Evolutionary conservation across 2,329 filamentous ascomycete species (phyloP).

Genomic region (Neoscytalidium dimidiatum): DNA sequence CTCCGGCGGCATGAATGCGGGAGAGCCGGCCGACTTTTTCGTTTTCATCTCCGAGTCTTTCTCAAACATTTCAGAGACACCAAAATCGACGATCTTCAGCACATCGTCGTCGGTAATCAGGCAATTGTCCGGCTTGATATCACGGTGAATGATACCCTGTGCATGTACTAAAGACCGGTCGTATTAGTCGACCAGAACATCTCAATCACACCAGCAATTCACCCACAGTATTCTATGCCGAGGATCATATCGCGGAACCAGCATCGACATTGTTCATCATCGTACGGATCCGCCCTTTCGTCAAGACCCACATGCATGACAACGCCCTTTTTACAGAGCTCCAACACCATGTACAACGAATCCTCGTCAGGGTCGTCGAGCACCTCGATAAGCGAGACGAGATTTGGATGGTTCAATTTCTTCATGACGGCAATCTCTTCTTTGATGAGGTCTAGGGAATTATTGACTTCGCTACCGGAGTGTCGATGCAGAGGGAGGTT

Average conservation of each 20-base stretch:
- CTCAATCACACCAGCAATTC: not conserved
- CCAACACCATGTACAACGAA: constrained; percentile 96
- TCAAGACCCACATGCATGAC: constrained; percentile 95
- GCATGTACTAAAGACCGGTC: constrained; percentile 67
- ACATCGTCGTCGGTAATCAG: constrained; percentile 86
- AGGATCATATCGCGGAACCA: constrained; percentile 96
- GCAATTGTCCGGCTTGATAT: constrained; percentile 97
- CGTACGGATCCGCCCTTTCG: constrained; percentile 78
- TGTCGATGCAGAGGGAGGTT: constrained; percentile 66
- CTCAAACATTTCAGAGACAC: constrained; percentile 98
- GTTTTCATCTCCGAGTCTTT: constrained; percentile 86
- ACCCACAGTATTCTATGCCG: constrained; percentile 87
- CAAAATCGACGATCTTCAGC: constrained; percentile 97
- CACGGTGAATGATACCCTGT: constrained; percentile 91
- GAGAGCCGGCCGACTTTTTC: constrained; percentile 89
- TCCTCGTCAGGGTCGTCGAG: constrained; percentile 94
- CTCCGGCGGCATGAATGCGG: constrained; percentile 92
- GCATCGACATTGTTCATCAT: constrained; percentile 76
- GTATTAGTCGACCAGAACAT: not conserved
- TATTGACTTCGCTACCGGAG: constrained; percentile 60
- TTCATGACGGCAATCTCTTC: constrained; percentile 99
- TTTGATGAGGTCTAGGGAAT: constrained; percentile 82
- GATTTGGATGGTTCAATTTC: constrained; percentile 90
- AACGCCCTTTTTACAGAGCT: constrained; percentile 98
- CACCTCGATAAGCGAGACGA: constrained; percentile 93